Base-by-base conservation (phyloP, 2,329 filamentous ascomycete genomes). In the Neofusicoccum sp. region DNA sequence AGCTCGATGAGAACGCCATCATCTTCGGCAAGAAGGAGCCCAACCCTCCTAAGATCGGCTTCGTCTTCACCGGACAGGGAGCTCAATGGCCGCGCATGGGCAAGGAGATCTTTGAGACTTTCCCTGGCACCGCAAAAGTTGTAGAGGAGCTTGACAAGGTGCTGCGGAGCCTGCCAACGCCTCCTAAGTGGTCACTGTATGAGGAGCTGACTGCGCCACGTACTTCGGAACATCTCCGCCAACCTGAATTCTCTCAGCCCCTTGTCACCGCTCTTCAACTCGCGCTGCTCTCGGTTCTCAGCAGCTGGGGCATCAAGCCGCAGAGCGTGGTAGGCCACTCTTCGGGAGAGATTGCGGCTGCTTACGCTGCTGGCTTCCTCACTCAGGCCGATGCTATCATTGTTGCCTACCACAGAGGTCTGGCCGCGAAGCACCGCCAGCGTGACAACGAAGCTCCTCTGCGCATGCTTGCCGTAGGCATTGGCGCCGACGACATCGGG, bases 41-140 rank as follows among this genome's bases (percentile, higher is more conserved):
- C 2, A 45, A 37, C n/a, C 4, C 33, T 3, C 67, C 64, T 4
- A 62, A 58, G 11, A 44, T 77, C 6, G 71, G 66, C 9, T 76
- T 76, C 59, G 69, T 77, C n/a, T 78, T 78, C 61, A 77, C 76
- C 3, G 76, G 76, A 0, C 76, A 78, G 56, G 76, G 76, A 4
- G 76, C 76, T 12, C 75, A 78, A 44, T 77, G 74, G 62, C 64
- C 67, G 43, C 61, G 61, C 1, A 78, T 78, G 76, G 76, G 76
- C 2, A 62, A 52, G 29, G 48, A 39, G 14, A 33, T 66, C 7
- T 7, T 66, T 11, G 64, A 64, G 16, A 45, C 60, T 14, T 61
- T 64, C 22, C 54, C 64, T 1, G 22, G 9, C 0, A 36, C 54
- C 4, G 31, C 11, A 16, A 5, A 22, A 16, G 14, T 22, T 5